phyloP scores from a whole-genome alignment of 345 rosid species.

The Gossypium stocksii region DNA sequence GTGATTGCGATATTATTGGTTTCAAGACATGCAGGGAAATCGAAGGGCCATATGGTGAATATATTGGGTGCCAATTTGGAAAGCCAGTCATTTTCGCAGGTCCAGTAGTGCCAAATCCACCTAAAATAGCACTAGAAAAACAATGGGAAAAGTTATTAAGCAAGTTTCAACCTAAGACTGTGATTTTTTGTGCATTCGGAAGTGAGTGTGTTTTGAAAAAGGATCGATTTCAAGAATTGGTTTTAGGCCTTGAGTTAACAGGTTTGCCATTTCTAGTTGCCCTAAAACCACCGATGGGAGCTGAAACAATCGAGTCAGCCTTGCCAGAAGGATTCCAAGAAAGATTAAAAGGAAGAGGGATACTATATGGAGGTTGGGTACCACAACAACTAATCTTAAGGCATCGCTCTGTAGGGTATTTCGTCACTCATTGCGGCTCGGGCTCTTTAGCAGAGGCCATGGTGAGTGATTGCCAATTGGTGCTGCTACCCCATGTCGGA shows the following conservation, averaged over 20 bases:
- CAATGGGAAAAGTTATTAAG: not conserved
- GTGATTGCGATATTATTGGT: too few relatives aligned
- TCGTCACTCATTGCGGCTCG: constrained; percentile 23
- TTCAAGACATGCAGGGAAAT: constrained; percentile 16
- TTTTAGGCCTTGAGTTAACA: too few relatives aligned
- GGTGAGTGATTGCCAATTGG: too few relatives aligned
- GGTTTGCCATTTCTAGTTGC: constrained; percentile 13
- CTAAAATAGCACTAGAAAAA: constrained; percentile 19
- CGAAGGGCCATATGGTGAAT: constrained; percentile 32
- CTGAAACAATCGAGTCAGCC: constrained; percentile 24
- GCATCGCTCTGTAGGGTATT: constrained; percentile 37
- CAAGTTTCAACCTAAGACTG: too few relatives aligned
- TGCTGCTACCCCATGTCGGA: too few relatives aligned
- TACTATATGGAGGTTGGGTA: too few relatives aligned
- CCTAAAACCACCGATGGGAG: constrained; percentile 28
- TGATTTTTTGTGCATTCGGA: too few relatives aligned
- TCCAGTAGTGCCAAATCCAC: constrained; percentile 31
- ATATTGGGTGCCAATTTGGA: constrained; percentile 21
- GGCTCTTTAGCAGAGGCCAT: too few relatives aligned
- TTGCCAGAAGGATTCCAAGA: constrained; percentile 29
- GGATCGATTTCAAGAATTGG: too few relatives aligned
- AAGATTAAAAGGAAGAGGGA: too few relatives aligned
- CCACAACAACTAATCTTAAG: constrained; percentile 18
- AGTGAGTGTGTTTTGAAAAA: too few relatives aligned
- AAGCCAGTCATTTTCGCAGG: constrained; percentile 14